Evolutionary conservation across 164 flowering plant genomes (phyloP).

Genomic region (Tinospora cordifolia): DNA sequence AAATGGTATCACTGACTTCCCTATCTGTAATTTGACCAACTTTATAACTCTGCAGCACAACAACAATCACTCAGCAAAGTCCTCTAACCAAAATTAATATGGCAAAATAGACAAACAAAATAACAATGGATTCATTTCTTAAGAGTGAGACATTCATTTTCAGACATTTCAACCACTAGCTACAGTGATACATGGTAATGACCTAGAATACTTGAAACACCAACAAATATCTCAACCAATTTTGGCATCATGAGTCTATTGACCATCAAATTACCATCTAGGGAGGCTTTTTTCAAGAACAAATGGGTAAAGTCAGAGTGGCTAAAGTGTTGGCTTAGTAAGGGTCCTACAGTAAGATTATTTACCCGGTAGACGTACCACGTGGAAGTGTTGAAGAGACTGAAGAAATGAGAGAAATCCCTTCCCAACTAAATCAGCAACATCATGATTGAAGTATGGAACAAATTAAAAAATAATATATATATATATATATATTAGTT

Average conservation of each 20-base stretch:
- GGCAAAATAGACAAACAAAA: background rate
- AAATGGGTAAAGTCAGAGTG: background rate
- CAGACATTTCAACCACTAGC: background rate
- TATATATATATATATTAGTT: too few relatives aligned
- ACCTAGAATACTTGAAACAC: background rate
- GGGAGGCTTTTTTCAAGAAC: background rate
- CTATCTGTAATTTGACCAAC: constrained; percentile 42
- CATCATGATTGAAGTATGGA: too few relatives aligned
- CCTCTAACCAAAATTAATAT: background rate
- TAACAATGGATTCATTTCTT: background rate
- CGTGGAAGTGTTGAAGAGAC: too few relatives aligned
- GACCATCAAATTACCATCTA: background rate
- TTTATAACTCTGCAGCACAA: constrained; percentile 44
- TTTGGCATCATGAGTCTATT: background rate
- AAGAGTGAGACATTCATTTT: background rate
- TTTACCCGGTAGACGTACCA: too few relatives aligned
- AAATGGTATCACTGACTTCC: constrained; percentile 37
- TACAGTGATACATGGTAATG: background rate
- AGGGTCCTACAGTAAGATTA: background rate
- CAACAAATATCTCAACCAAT: background rate
- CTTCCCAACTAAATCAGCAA: too few relatives aligned
- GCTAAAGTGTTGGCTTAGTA: background rate
- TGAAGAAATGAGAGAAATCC: background rate
- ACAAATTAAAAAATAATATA: too few relatives aligned
- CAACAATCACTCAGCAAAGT: background rate